phyloP scores from a whole-genome alignment of 345 rosid genomes.

The Rhizophora mangle region DNA sequence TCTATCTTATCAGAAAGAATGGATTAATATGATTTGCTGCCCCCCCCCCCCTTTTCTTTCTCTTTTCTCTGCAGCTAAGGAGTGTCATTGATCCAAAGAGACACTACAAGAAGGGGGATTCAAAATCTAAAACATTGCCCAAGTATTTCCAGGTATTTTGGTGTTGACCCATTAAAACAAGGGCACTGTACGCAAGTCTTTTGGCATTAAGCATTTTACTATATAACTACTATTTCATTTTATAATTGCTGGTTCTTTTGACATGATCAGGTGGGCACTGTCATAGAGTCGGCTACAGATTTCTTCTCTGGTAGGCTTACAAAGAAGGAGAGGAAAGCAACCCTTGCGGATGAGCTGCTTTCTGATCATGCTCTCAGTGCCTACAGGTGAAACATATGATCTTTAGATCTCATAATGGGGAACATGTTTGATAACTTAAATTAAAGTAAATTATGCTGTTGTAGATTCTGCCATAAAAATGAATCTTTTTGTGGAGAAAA shows the following conservation, averaged over 20 bases:
- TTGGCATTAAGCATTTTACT: constrained; percentile 2
- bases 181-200: neutral
- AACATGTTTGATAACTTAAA: neutral
- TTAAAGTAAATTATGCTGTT: neutral
- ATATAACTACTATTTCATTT: neutral
- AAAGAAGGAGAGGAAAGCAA: constrained; percentile 79
- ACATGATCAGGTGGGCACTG: constrained; percentile 70
- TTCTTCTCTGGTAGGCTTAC: constrained; percentile 60
- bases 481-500: too few relatives aligned
- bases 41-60: too few relatives aligned
- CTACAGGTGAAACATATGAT: constrained; percentile 51
- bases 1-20: neutral
- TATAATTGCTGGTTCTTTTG: neutral
- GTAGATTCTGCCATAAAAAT: neutral
- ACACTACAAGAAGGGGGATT: constrained; percentile 72
- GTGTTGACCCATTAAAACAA: neutral
- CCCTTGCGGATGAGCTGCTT: constrained; percentile 80
- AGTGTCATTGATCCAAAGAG: constrained; percentile 70
- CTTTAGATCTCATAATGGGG: neutral
- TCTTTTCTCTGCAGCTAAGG: constrained; percentile 55
- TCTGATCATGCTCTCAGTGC: constrained; percentile 45
- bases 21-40: neutral
- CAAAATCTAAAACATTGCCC: constrained; percentile 58
- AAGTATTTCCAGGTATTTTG: constrained; percentile 83
- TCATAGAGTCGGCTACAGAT: constrained; percentile 64